Percentiles rank a stretch among this genome's conserved stretches.
phyloP scores from a whole-genome alignment of 108 stramenopile genomes.

The Skeletonema costatum region DNA sequence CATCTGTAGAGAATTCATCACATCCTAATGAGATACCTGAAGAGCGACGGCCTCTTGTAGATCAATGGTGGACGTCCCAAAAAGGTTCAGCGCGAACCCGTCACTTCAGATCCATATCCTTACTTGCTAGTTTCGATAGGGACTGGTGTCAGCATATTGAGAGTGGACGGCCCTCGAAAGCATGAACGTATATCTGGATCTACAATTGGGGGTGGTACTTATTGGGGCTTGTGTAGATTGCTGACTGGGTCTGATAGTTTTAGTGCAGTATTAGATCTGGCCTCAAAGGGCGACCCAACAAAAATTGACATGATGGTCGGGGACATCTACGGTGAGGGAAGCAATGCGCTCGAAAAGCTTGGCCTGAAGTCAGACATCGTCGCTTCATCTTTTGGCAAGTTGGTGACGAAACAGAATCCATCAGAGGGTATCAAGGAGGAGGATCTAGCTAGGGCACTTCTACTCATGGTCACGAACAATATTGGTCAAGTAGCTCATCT shows the following conservation, averaged over 20 bases:
- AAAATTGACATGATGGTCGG: slow-evolving; percentile 95
- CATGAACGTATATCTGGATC: slow-evolving; percentile 97
- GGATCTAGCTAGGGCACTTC: slow-evolving; percentile 93
- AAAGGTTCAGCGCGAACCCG: slow-evolving; percentile 85
- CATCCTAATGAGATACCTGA: neutral
- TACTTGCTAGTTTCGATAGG: slow-evolving; percentile 97
- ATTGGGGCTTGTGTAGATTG: slow-evolving; percentile 97
- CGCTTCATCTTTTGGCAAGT: slow-evolving; percentile 98
- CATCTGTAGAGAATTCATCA: neutral
- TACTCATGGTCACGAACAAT: slow-evolving; percentile 98
- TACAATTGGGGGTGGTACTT: slow-evolving; percentile 98
- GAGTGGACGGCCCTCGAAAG: slow-evolving; percentile 93
- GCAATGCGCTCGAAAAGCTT: slow-evolving; percentile 88
- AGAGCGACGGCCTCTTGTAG: slow-evolving; percentile 33
- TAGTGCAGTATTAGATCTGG: slow-evolving; percentile 90
- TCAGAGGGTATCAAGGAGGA: slow-evolving; percentile 84
- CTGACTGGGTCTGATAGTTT: slow-evolving; percentile 92
- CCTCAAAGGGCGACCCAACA: slow-evolving; percentile 89
- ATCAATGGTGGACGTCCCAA: slow-evolving; percentile 89
- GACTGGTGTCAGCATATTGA: slow-evolving; percentile 94
- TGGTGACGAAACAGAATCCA: slow-evolving; percentile 89
- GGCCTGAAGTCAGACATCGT: slow-evolving; percentile 88
- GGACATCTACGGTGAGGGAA: slow-evolving; percentile 96
- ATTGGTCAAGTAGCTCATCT: slow-evolving; percentile 97
- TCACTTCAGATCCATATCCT: slow-evolving; percentile 78